Evolutionary conservation across 768 basidiomycete species (phyloP), one percentile per base, ranked within the genome.

Genomic region (Termitomyces titanicus): DNA sequence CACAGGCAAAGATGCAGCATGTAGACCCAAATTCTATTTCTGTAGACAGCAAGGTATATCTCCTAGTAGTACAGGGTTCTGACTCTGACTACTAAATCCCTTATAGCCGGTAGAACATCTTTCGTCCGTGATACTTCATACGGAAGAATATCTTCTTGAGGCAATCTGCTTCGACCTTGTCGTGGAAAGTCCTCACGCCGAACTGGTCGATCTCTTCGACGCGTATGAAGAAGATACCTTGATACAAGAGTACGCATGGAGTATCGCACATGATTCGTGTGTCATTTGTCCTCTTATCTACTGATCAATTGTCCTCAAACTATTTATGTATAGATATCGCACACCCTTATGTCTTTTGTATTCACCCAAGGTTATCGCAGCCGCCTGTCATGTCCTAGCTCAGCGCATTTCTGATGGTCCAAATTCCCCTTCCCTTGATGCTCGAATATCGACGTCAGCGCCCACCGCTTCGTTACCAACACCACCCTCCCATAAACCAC

Each of bases 91-190:
- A 44, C 54, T 57, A 7, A 40, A 60, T 31, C 20, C 51, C 31
- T 45, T 58, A 7, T 65, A 93, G 91, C 89, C 92, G 66, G 82
- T 92, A 12, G 86, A 92, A 56, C 77, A 82, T 56, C 83, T 84
- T 62, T 86, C 88, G 63, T 72, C 76, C 18, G 76, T 78, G 0
- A 94, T 94, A 51, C 72, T 92, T 6, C 69, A 81, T 42, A 86
- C 85, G 0, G 92, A 94, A 68, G 90, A 93, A 69, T 79, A 83
- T 38, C 76, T 94, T 1, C 73, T 94, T 8, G 91, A 92, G 61
- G 88, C 88, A 0, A 75, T 94, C 5, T 93, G 90, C 72, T 94
- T 94, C 64, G 92, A 94, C 67, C 89, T 92, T 65, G 79, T 86
- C 33, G 83, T 91, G 10, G 80, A 81, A 54, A 91, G 83, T 62